Base-by-base conservation (phyloP, 164 flowering plant genomes). In the Annona squamosa region DNA sequence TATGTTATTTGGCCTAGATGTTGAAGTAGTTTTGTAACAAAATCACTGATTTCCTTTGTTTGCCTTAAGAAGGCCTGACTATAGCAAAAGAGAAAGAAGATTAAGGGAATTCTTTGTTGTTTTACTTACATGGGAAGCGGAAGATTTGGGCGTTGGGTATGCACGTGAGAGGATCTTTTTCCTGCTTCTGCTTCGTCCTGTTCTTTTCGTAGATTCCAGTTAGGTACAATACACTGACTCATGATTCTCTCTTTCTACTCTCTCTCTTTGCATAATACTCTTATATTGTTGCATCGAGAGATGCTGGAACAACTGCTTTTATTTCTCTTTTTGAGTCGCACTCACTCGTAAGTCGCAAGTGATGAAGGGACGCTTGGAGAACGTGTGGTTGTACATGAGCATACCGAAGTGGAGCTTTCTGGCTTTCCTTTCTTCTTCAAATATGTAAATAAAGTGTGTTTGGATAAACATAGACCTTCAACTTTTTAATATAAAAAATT, bases 131-230 rank as follows among this genome's bases (percentile, higher is more conserved):
- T 82, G 78, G 84, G 86, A 63, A 79, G 70, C 73, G 75, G 72
- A 47, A 65, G 67, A 70, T 47, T 46, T 59, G 57, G 71, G 59
- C 74, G 80, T 26, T 71, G 74, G 70, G 46, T 72, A 66, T 82
- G 84, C 83, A 84, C 82, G 82, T 85, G 86, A 66, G 81, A 72
- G 73, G 84, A 84, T 82, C 83, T 82, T 72, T 79, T 76, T 67
- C 74, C 77, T 48, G 70, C 86, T 77, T 79, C 68, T 45, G 13
- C 74, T 26, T 46, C 68, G 52, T 65, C 77, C 68, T 69, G 81
- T 77, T 80, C 82, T 80, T 82, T 82, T 81, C 81, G 72, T 48
- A 69, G 79, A 71, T 80, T 80, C 87, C 86, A 83, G 75, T 74
- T 78, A 56, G 87, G 84, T 64, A 79, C 85, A 5, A 75, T 37